Evolutionary conservation across 495 filamentous ascomycete species (phyloP).

Genomic region (Pseudomonodictys pantanalensis): DNA sequence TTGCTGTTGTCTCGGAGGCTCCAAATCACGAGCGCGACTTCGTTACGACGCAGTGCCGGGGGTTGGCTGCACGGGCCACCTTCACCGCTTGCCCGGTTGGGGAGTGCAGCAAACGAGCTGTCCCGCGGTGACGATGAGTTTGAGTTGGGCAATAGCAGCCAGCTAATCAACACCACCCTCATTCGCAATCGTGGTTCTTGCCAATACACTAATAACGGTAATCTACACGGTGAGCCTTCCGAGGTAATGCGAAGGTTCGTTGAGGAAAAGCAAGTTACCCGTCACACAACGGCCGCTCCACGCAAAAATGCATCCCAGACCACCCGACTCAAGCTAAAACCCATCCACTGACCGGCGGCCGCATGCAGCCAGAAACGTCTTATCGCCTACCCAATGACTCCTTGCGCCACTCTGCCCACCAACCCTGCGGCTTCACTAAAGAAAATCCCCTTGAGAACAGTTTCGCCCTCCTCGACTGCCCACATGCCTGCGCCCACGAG

Average conservation of each 20-base stretch:
- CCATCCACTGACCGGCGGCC: not conserved
- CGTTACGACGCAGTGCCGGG: no score
- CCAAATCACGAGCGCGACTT: not conserved
- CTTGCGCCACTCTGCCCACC: slow-evolving; percentile 29
- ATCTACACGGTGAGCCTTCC: no score
- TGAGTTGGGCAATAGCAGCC: no score
- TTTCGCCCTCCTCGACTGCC: slow-evolving; percentile 68
- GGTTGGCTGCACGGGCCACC: no score
- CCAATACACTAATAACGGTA: no score
- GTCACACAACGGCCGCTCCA: not conserved
- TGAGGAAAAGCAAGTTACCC: not conserved
- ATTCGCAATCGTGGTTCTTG: no score
- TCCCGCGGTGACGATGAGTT: no score
- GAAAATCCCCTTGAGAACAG: slow-evolving; percentile 68
- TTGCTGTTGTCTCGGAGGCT: not conserved
- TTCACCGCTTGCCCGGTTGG: slow-evolving; percentile 5
- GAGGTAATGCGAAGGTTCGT: no score
- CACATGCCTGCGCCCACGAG: slow-evolving; percentile 70
- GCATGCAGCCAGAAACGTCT: no score
- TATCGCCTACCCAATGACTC: no score
- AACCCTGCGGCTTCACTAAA: slow-evolving; percentile 65
- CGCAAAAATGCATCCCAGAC: not conserved
- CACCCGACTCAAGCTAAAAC: not conserved
- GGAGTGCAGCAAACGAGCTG: not conserved
- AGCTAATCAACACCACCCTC: no score